Conservation (phyloP, 148 eudicot species). For the Limonium bicolor region DNA sequence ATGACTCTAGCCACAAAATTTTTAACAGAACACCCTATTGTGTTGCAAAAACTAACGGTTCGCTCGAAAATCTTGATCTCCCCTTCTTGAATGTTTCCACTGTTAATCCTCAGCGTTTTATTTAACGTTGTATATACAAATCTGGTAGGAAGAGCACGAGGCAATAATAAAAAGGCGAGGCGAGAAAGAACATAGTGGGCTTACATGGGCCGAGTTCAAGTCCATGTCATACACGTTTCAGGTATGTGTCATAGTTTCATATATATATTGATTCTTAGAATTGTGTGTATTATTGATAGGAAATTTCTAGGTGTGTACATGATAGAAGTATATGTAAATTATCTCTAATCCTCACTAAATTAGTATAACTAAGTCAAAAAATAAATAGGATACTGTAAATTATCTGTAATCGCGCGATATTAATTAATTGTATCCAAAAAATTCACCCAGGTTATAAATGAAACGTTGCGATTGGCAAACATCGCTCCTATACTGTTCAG, state of each 20-base stretch:
- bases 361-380: not conserved
- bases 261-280: not conserved
- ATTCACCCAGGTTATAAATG: slow-evolving; percentile 90
- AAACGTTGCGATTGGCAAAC: slow-evolving; percentile 85
- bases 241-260: slow-evolving; percentile 18
- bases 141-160: slow-evolving; percentile 76
- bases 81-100: not conserved
- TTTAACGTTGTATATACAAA: not conserved
- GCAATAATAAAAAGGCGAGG: slow-evolving; percentile 44
- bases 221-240: slow-evolving; percentile 87
- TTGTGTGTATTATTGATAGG: not conserved
- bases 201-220: slow-evolving; percentile 82
- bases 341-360: too few relatives aligned
- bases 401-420: too few relatives aligned
- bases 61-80: not conserved
- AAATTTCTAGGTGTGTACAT: too few relatives aligned
- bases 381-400: not conserved
- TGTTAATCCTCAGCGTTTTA: not conserved
- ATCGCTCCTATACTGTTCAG: slow-evolving; percentile 87
- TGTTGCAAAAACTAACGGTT: slow-evolving; percentile 6
- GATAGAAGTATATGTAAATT: not conserved
- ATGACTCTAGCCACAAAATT: too few relatives aligned
- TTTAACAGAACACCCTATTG: too few relatives aligned
- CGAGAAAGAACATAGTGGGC: slow-evolving; percentile 40
- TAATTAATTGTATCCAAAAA: too few relatives aligned